Evolutionary conservation across 2,329 filamentous ascomycete genomes (phyloP).

Genomic region (Cercospora zeae-maydis): DNA sequence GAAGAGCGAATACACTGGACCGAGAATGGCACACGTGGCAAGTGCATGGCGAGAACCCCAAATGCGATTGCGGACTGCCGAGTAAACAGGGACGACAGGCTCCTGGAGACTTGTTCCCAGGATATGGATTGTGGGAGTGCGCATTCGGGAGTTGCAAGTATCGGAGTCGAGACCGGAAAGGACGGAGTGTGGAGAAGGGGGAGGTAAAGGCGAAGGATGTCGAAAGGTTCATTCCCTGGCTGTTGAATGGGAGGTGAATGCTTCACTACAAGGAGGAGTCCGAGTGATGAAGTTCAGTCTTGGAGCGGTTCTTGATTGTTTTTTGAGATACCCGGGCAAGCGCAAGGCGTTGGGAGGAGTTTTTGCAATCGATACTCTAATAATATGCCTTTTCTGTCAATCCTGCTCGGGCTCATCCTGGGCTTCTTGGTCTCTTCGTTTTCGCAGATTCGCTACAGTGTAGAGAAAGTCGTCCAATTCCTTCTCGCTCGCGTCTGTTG

Average conservation of each 20-base stretch:
- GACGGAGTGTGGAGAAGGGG: conserved; percentile 19
- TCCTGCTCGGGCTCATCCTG: conserved; percentile 7
- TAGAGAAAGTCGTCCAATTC: conserved; percentile 46
- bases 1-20: conserved; percentile 9
- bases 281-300: background rate
- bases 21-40: conserved; percentile 21
- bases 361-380: background rate
- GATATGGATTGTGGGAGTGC: conserved; percentile 24
- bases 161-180: conserved; percentile 22
- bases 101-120: conserved; percentile 11
- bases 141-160: conserved; percentile 23
- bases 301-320: conserved; percentile 1
- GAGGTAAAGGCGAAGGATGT: conserved; percentile 20
- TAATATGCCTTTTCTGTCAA: background rate
- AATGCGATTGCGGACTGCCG: conserved; percentile 23
- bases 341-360: conserved; percentile 3
- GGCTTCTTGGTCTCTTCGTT: conserved; percentile 36
- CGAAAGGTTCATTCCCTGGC: conserved; percentile 24
- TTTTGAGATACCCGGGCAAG: conserved; percentile 6
- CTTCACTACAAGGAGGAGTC: no score
- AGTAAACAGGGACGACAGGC: conserved; percentile 7
- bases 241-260: conserved; percentile 15
- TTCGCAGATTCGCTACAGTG: conserved; percentile 48
- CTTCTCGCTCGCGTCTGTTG: conserved; percentile 36
- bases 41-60: conserved; percentile 19